Evolutionary conservation across 2,329 filamentous ascomycete species (phyloP).

Genomic region (Myriosclerotinia scirpicola): DNA sequence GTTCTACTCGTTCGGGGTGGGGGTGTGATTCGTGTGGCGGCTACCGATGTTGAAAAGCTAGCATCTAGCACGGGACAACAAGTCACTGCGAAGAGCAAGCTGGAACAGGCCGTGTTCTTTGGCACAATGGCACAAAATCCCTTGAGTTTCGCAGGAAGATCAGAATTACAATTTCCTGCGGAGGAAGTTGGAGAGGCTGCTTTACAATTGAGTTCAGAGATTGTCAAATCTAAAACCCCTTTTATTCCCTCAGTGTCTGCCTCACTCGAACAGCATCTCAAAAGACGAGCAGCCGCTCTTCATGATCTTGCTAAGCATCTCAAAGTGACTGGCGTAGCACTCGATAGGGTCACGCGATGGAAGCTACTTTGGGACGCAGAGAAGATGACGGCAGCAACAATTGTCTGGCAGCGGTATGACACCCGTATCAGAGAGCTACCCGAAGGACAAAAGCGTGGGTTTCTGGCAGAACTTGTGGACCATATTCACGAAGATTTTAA

Average conservation of each 20-base stretch:
- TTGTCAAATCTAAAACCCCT: conserved; percentile 73
- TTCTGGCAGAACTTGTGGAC: conserved; percentile 72
- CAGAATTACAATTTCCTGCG: conserved; percentile 64
- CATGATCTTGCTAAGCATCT: conserved; percentile 73
- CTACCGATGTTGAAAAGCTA: conserved; percentile 60
- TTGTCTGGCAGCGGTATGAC: conserved; percentile 81
- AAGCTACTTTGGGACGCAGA: conserved; percentile 84
- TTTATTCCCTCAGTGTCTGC: conserved; percentile 72
- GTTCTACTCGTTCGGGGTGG: conserved; percentile 63
- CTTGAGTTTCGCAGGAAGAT: conserved; percentile 75
- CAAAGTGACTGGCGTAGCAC: conserved; percentile 59
- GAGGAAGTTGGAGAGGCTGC: conserved; percentile 76
- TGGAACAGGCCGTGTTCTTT: conserved; percentile 95
- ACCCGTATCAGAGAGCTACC: conserved; percentile 60
- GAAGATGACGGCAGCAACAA: conserved; percentile 76
- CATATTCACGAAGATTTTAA: conserved; percentile 77
- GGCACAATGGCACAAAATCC: conserved; percentile 79
- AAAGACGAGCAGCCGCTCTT: conserved; percentile 69
- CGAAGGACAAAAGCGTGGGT: conserved; percentile 62
- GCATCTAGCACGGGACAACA: conserved; percentile 56
- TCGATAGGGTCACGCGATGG: conserved; percentile 74
- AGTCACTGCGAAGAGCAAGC: conserved; percentile 81
- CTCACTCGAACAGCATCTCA: conserved; percentile 79
- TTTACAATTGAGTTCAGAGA: conserved; percentile 74
- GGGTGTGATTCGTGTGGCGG: conserved; percentile 59